phyloP scores from a whole-genome alignment of 352 stramenopile genomes.

The Aphanomyces euteiches region DNA sequence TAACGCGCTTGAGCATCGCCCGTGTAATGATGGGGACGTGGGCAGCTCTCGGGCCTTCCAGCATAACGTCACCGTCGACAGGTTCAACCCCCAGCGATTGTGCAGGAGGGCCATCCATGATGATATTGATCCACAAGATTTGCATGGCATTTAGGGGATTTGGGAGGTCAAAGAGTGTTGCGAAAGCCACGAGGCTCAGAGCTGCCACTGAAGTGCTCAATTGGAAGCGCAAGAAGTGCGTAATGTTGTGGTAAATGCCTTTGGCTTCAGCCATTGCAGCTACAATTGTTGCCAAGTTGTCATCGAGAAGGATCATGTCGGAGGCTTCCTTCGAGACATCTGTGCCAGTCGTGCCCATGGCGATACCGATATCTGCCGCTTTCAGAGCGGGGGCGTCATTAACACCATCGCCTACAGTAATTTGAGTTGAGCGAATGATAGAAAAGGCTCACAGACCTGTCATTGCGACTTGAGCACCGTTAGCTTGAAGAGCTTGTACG shows the following conservation, averaged over 20 bases:
- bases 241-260: constrained; percentile 97
- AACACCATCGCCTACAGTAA: constrained; percentile 90
- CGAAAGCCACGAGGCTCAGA: constrained; percentile 81
- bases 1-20: constrained; percentile 60
- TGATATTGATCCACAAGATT: constrained; percentile 99
- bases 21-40: constrained; percentile 74
- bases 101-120: constrained; percentile 92
- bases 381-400: constrained; percentile 98
- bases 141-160: constrained; percentile 93
- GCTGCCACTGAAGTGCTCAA: constrained; percentile 97
- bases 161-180: constrained; percentile 54
- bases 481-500: constrained; percentile 89
- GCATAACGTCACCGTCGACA: constrained; percentile 80
- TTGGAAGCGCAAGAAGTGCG: constrained; percentile 98
- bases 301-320: constrained; percentile 97
- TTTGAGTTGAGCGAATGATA: not conserved
- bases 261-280: constrained; percentile 93
- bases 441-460: constrained; percentile 58
- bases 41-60: constrained; percentile 61
- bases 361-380: constrained; percentile 94
- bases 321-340: constrained; percentile 98
- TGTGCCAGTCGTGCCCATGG: constrained; percentile 97
- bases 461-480: constrained; percentile 90
- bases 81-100: constrained; percentile 85
- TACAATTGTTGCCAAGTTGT: constrained; percentile 98